A percentile compares a stretch with the other conserved stretches of the same genome.
Evolutionary conservation across 805 yeast species (phyloP).

Genomic region (Starmera pachycereana): DNA sequence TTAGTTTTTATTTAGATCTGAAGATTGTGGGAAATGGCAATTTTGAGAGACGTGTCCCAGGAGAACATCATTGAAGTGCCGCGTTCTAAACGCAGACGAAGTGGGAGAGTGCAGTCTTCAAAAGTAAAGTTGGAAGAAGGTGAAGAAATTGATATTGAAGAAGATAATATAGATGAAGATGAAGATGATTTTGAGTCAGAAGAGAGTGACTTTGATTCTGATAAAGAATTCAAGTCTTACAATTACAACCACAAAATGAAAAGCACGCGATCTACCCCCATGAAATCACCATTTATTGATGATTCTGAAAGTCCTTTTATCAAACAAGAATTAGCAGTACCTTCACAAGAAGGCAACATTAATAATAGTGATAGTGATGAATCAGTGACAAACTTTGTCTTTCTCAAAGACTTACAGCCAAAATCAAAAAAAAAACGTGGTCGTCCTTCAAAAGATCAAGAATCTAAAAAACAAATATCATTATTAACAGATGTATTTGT

Average conservation of each 20-base stretch:
- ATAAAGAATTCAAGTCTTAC: not conserved
- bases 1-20: not conserved
- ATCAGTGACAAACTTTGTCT: constrained; percentile 5
- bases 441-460: not conserved
- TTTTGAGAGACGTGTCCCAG: not conserved
- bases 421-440: not conserved
- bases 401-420: not conserved
- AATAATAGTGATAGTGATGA: constrained; percentile 1
- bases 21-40: not conserved
- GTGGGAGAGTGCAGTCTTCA: not conserved
- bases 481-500: constrained; percentile 15
- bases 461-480: constrained; percentile 3
- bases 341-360: not conserved
- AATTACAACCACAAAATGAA: not conserved
- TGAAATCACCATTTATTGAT: not conserved
- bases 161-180: not conserved
- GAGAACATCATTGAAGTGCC: not conserved
- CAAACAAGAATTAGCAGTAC: not conserved
- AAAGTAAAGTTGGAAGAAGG: not conserved
- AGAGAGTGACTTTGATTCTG: not conserved
- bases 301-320: not conserved
- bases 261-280: not conserved
- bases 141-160: not conserved
- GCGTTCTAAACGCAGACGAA: not conserved
- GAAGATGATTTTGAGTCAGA: not conserved